These are phyloP conservation scores for Penicillium bialowiezense DNA, from an alignment of 495 filamentous ascomycete genomes.

Conservation along the genomic window DNA sequence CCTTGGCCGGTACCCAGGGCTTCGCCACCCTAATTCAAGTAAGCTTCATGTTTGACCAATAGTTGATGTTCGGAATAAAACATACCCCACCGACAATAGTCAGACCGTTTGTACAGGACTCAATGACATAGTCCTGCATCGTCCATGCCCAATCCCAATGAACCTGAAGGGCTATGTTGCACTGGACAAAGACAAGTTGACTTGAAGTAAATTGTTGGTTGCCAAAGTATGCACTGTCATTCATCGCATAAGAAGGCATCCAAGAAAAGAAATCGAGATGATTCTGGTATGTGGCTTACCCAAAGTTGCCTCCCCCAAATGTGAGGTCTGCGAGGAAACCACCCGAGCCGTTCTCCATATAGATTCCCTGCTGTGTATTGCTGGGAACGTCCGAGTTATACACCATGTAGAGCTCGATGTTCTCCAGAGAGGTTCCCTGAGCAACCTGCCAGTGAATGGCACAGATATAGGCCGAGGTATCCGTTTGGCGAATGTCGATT, in stretches of 20 bases:
- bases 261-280: not conserved
- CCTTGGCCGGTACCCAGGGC: constrained; percentile 34
- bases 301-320: constrained; percentile 43
- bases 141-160: constrained; percentile 59
- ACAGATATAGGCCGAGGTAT: constrained; percentile 13
- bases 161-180: constrained; percentile 47
- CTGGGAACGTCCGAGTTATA: constrained; percentile 15
- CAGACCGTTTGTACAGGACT: constrained; percentile 28
- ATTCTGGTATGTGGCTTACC: constrained; percentile 12
- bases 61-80: not conserved
- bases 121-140: constrained; percentile 33
- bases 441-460: constrained; percentile 43
- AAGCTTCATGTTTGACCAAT: not conserved
- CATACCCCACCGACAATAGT: constrained; percentile 16
- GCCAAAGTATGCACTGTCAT: constrained; percentile 40
- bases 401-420: constrained; percentile 50
- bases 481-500: constrained; percentile 27
- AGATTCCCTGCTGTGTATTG: constrained; percentile 40
- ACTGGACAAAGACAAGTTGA: constrained; percentile 48
- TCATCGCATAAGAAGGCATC: not conserved
- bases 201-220: constrained; percentile 55
- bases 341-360: constrained; percentile 37
- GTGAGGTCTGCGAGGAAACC: constrained; percentile 45
- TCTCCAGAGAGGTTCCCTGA: constrained; percentile 43
- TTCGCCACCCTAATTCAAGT: constrained; percentile 15